Conservation (phyloP, 2,329 filamentous ascomycete genomes). For the Exophiala aquamarina region DNA sequence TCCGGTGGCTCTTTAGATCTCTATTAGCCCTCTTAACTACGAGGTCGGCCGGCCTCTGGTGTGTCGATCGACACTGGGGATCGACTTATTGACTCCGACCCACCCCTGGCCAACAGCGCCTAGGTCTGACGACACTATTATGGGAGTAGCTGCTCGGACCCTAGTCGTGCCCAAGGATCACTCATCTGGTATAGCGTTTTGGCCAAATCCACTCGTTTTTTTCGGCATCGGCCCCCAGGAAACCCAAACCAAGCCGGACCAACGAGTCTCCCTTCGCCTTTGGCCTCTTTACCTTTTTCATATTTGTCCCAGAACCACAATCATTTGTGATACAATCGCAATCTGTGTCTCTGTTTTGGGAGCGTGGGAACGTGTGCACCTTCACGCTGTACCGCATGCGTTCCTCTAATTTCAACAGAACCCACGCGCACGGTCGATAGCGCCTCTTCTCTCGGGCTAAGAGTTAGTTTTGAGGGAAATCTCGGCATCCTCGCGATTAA, state of each 20-base stretch:
- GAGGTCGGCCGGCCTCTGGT: no score
- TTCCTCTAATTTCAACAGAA: slow-evolving; percentile 12
- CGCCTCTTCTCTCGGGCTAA: slow-evolving; percentile 3
- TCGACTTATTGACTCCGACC: slow-evolving; percentile 9
- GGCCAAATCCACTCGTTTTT: slow-evolving; percentile 17
- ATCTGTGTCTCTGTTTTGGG: slow-evolving; percentile 13
- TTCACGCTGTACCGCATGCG: slow-evolving; percentile 6
- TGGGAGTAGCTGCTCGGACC: slow-evolving; percentile 11
- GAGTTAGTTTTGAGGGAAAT: slow-evolving; percentile 7
- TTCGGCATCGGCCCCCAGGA: slow-evolving; percentile 16
- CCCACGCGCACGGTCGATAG: slow-evolving; percentile 4
- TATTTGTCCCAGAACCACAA: slow-evolving; percentile 9
- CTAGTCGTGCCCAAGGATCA: slow-evolving; percentile 17
- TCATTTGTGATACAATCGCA: slow-evolving; percentile 18
- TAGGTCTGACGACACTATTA: slow-evolving; percentile 23
- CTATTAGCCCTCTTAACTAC: no score
- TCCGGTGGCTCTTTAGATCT: no score
- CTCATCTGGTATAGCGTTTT: slow-evolving; percentile 17
- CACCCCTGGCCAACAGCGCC: slow-evolving; percentile 10
- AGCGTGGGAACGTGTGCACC: not conserved
- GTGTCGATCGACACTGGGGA: slow-evolving; percentile 18
- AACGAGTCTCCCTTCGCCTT: slow-evolving; percentile 18
- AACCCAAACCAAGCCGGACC: slow-evolving; percentile 16
- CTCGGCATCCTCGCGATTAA: slow-evolving; percentile 9
- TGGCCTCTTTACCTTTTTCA: slow-evolving; percentile 21